Base-by-base conservation (phyloP, 495 filamentous ascomycete genomes). In the Penicillium herquei region DNA sequence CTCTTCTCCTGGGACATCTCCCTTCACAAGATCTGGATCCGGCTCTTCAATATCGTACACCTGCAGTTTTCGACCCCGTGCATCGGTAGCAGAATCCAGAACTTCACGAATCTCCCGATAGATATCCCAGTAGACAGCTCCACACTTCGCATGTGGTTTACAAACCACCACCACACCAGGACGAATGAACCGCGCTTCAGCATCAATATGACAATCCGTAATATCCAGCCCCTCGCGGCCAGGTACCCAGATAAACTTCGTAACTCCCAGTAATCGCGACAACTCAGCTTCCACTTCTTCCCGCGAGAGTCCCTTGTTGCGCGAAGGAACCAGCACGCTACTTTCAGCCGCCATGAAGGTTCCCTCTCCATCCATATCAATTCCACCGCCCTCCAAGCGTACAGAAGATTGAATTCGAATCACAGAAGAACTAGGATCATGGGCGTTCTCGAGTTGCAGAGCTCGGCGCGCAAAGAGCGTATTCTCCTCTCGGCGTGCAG, bases 301-400 rank as follows among this genome's bases (percentile, higher is more conserved):
- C 1, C 56, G 62, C 1, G 48, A 50, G 3, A 71, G 16, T 0
- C 63, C 68, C n/a, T 55, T 58, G 47, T 72, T 74, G 8, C 71
- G 62, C 31, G 65, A 56, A 6, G 55, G 32, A 11, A 63, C 64
- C 10, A 67, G 35, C 50, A 74, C 68, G 35, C 65, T 69, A 49
- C 71, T 74, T 52, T 70, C 71, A 41, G 63, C 65, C 10, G 68
- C 71, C 52, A 74, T 57, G 12, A 74, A 60, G 3, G 69, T 74
- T 2, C 71, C 69, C 18, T 74, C 59, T 1, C 71, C 71, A 21
- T 74, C 71, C 35, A 74, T 55, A 21, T 70, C 68, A 26, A 74
- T 60, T 1, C 66, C 69, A 4, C 71, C 71, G 0, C 71, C 71
- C 41, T 74, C 71, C 1, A 69, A 41, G 7, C 63, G 39, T 11